Base-by-base conservation (phyloP, 805 yeast genomes). In the Teunomyces gatunensis region DNA sequence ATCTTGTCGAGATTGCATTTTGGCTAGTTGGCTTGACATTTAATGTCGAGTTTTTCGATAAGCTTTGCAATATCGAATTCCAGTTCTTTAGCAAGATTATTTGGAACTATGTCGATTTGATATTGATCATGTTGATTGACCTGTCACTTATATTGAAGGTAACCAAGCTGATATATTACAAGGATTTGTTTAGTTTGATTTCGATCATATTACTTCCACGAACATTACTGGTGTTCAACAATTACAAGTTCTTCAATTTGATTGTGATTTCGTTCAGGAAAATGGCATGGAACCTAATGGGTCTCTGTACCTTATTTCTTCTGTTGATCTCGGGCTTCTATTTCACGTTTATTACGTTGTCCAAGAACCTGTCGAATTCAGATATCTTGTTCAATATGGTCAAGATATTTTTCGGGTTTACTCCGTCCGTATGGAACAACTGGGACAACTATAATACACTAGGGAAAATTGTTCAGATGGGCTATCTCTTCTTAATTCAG, bases 351-450 rank as follows among this genome's bases (percentile, higher is more conserved):
- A 72, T 80, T 6, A 69, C 77, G 40, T 65, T 78, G 35, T 71
- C 69, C 52, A 78, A 79, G 3, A 73, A 73, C 44, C 58, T 70
- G 32, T 64, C 72, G 44, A 63, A 76, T 15, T 59, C 64, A 33
- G 68, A 73, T 30, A 79, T 80, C 18, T 75, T 80, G 11, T 79
- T 73, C 55, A 80, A 75, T 48, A 68, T 79, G 68, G 59, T 79
- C 39, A 77, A 78, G 57, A 66, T 80, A 3, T 70, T 80, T 50
- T 79, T 79, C 56, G 84, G 84, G 0, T 80, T 76, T 57, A 80
- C 84, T 1, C 84, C 84, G 0, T 78, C 83, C 0, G 83, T 80
- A 3, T 80, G 84, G 84, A 68, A 70, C 40, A 75, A 74, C 46
- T 79, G 84, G 84, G 61, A 66, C 32, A 64, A 68, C 45, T 80